These are phyloP conservation scores for Aspergillus niger DNA, from an alignment of 2,329 filamentous ascomycete species.

Conservation along the genomic window DNA sequence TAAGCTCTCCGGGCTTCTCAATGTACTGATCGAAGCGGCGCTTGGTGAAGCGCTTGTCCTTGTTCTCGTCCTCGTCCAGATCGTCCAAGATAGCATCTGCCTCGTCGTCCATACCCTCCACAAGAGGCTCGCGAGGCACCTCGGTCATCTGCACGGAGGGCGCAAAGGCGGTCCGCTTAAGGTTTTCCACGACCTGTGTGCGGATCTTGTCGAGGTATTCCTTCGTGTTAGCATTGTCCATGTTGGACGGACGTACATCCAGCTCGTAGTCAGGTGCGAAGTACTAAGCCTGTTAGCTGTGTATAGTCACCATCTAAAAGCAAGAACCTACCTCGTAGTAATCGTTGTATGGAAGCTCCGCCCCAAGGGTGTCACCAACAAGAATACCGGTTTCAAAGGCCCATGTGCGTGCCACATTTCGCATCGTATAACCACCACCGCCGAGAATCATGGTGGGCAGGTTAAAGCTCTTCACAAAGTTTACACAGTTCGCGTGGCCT, in stretches of 20 bases:
- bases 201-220: conserved; percentile 71
- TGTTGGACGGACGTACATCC: conserved; percentile 69
- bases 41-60: conserved; percentile 79
- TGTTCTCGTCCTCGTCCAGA: conserved; percentile 81
- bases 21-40: conserved; percentile 79
- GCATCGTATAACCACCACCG: conserved; percentile 70
- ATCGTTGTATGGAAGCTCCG: conserved; percentile 90
- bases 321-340: conserved; percentile 69
- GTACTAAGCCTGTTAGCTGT: conserved; percentile 53
- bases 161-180: conserved; percentile 62
- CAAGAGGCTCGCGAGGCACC: conserved; percentile 58
- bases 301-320: neutral
- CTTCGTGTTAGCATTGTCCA: conserved; percentile 70
- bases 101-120: conserved; percentile 64
- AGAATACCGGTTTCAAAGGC: conserved; percentile 74
- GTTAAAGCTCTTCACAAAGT: conserved; percentile 68
- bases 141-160: conserved; percentile 67
- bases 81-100: conserved; percentile 67
- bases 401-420: conserved; percentile 65
- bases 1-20: conserved; percentile 75
- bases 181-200: conserved; percentile 65
- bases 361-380: conserved; percentile 77
- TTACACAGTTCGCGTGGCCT: conserved; percentile 70
- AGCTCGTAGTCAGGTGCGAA: conserved; percentile 71
- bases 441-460: conserved; percentile 67